These are phyloP conservation scores for Metarhizium sp. DNA, from an alignment of 2,329 filamentous ascomycete genomes.

Conservation along the genomic window DNA sequence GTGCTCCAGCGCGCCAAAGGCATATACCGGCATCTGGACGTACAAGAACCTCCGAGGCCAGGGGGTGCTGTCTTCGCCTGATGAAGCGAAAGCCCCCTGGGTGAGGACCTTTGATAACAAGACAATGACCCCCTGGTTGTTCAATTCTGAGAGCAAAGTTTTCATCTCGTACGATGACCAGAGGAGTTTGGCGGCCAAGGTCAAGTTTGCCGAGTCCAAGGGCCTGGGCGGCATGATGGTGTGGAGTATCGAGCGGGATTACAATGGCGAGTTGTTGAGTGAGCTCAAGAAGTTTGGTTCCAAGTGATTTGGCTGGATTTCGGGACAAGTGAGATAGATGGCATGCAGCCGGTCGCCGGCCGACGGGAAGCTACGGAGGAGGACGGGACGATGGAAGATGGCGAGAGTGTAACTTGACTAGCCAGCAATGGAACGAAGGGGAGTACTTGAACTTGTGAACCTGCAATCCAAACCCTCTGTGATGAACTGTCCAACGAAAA, in stretches of 20 bases:
- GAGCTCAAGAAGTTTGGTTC: not conserved
- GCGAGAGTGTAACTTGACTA: too few relatives aligned
- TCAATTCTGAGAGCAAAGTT: conserved; percentile 1
- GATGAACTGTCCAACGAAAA: too few relatives aligned
- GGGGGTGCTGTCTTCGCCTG: not conserved
- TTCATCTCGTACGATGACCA: conserved; percentile 11
- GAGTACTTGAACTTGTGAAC: too few relatives aligned
- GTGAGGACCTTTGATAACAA: conserved; percentile 3
- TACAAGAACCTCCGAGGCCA: not conserved
- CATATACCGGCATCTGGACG: not conserved
- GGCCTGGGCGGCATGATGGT: conserved; percentile 7
- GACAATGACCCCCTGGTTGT: conserved; percentile 8
- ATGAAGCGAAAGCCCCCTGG: conserved; percentile 5
- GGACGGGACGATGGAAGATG: too few relatives aligned
- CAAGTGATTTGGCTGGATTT: too few relatives aligned
- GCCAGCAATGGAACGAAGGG: too few relatives aligned
- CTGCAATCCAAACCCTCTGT: too few relatives aligned
- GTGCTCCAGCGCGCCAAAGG: not conserved
- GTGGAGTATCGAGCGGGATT: conserved; percentile 6
- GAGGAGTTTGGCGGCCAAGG: conserved; percentile 7
- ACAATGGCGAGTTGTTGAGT: not conserved
- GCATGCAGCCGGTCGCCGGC: not conserved
- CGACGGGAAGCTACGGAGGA: not conserved
- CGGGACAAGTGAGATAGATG: not conserved
- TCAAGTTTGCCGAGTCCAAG: conserved; percentile 4